A percentile compares a stretch with the other conserved stretches of the same genome.
Evolutionary conservation across 805 yeast genomes (phyloP).

Genomic region (Candida arabinofermentans): DNA sequence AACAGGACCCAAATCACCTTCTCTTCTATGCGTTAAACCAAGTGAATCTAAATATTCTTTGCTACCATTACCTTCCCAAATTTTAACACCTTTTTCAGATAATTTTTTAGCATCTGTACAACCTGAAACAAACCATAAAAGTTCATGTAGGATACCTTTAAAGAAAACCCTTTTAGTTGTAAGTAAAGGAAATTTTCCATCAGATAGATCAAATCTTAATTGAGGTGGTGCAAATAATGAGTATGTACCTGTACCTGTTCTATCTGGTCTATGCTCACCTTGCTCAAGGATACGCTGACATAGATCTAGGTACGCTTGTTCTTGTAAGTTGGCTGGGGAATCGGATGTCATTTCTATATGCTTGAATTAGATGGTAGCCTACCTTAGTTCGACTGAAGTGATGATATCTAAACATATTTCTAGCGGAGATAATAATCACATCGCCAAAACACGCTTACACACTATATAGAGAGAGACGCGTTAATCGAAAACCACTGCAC

Average conservation of each 20-base stretch:
- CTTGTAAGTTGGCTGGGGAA: slow-evolving; percentile 45
- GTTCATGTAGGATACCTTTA: slow-evolving; percentile 82
- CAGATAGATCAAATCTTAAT: slow-evolving; percentile 69
- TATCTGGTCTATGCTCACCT: slow-evolving; percentile 90
- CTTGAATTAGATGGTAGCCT: too few species aligned
- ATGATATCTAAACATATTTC: too few species aligned
- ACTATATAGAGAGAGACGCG: too few species aligned
- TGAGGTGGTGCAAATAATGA: slow-evolving; percentile 96
- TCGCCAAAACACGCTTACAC: too few species aligned
- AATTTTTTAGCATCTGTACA: slow-evolving; percentile 81
- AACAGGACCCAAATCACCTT: slow-evolving; percentile 96
- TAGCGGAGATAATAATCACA: too few species aligned
- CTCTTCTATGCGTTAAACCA: slow-evolving; percentile 77
- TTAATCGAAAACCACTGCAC: background rate
- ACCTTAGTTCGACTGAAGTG: too few species aligned
- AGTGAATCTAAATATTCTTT: slow-evolving; percentile 81
- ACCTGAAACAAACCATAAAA: slow-evolving; percentile 90
- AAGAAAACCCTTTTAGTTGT: slow-evolving; percentile 93
- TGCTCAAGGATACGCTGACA: slow-evolving; percentile 70
- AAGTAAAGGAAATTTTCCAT: slow-evolving; percentile 77
- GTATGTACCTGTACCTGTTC: slow-evolving; percentile 96
- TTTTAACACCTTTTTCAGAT: slow-evolving; percentile 82
- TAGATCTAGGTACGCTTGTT: slow-evolving; percentile 81
- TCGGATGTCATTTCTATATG: background rate
- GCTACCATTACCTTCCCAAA: slow-evolving; percentile 99